Evolutionary conservation across 2,329 filamentous ascomycete species (phyloP).

Genomic region (Colletotrichum chrysophilum): DNA sequence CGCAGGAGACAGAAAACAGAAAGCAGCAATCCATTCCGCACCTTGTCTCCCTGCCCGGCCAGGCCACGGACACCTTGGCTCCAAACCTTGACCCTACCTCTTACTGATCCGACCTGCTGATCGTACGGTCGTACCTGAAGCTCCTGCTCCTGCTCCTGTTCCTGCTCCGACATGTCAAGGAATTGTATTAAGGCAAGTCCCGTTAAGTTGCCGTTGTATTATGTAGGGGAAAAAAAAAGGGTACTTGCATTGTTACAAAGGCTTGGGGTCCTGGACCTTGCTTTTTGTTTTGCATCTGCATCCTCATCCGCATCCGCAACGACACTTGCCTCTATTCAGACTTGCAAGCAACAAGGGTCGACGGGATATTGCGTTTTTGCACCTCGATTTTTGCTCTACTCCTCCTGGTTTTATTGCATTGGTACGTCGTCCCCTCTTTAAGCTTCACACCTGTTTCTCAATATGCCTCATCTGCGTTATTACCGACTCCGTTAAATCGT

Average conservation of each 20-base stretch:
- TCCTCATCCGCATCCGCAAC: not conserved
- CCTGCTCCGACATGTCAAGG: not conserved
- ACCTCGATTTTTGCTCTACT: not conserved
- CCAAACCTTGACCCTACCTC: not conserved
- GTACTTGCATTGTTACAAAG: not conserved
- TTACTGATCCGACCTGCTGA: not conserved
- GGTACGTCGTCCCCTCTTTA: not conserved
- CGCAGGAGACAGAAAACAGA: not conserved
- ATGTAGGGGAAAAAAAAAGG: not conserved
- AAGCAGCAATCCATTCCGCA: not conserved
- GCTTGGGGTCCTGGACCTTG: not conserved
- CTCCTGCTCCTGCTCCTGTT: not conserved
- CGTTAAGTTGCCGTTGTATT: not conserved
- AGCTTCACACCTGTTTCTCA: not conserved
- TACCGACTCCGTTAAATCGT: not conserved
- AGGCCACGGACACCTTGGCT: not conserved
- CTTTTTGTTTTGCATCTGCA: not conserved
- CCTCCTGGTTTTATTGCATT: not conserved
- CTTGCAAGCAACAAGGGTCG: slow-evolving; percentile 21
- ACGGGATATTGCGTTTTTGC: not conserved
- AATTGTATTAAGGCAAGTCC: not conserved
- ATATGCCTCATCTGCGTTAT: not conserved
- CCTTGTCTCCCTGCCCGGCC: not conserved
- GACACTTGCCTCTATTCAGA: slow-evolving; percentile 19
- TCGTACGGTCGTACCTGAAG: not conserved